Conservation (phyloP, 805 yeast genomes). For the Novakomyces olei region DNA sequence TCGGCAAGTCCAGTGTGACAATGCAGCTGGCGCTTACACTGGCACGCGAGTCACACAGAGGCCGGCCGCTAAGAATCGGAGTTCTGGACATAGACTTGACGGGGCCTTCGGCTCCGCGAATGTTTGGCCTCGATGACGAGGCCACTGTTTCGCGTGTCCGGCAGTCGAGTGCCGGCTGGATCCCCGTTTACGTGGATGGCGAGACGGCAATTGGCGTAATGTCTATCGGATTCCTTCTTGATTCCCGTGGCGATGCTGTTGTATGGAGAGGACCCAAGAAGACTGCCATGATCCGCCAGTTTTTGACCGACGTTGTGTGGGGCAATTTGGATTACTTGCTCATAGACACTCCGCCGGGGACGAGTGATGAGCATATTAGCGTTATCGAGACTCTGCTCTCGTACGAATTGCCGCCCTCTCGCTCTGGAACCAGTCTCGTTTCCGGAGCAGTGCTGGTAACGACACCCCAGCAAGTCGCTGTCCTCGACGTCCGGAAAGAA, state of each 20-base stretch:
- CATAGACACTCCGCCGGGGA: conserved; percentile 97
- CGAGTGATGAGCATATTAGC: conserved; percentile 93
- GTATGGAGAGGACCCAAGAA: conserved; percentile 99
- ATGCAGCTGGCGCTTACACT: conserved; percentile 79
- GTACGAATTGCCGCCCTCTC: no score
- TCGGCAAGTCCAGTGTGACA: conserved; percentile 89
- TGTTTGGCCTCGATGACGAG: conserved; percentile 66
- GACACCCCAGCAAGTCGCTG: conserved; percentile 84
- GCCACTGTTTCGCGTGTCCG: conserved; percentile 13
- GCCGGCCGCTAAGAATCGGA: conserved; percentile 40
- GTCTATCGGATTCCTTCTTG: conserved; percentile 72
- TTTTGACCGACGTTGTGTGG: conserved; percentile 80
- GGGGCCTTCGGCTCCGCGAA: conserved; percentile 88
- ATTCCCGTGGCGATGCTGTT: conserved; percentile 68
- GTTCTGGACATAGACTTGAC: conserved; percentile 87
- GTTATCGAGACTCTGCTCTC: conserved; percentile 69
- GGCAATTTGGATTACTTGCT: conserved; percentile 52
- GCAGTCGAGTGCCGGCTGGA: conserved; percentile 68
- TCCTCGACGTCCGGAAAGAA: conserved; percentile 87
- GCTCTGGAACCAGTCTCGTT: not conserved
- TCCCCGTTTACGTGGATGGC: conserved; percentile 45
- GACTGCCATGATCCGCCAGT: conserved; percentile 92
- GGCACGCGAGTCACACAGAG: conserved; percentile 11
- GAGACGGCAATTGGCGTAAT: conserved; percentile 34
- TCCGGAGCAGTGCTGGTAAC: conserved; percentile 92